Evolutionary conservation across 306 rosid genomes (phyloP), one percentile per base, ranked within the genome.

Genomic region (Cucurbita pepo): DNA sequence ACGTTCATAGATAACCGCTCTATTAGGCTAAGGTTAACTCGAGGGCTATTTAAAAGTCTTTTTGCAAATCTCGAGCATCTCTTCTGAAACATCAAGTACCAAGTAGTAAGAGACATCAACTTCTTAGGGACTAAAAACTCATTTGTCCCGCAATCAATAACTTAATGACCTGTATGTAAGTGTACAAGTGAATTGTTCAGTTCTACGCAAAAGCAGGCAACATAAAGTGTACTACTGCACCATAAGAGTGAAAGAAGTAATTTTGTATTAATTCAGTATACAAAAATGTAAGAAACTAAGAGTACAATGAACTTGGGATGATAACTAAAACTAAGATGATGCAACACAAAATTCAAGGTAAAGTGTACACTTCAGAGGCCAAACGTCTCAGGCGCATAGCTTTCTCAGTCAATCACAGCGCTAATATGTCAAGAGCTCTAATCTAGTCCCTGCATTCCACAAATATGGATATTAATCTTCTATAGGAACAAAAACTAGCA

Each of bases 381-480:
- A 65, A 43, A 6, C 18, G 10, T 41, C 71, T 1, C 72, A 5
- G 56, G 40, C 34, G 21, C 37, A 16, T 11, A 54, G 54, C 16
- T 43, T 65, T 38, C 55, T 11, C 5, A 25, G 45, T 14, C 25
- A 6, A 69, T 30, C 59, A 9, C 54, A 22, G 40, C 15, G 15
- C 69, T 15, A 34, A 37, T 30, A n/a, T 15, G 9, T 40, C 50
- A 63, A 40, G 1, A 58, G 69, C 47, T 69, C 22, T 0, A 69
- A 19, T 47, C 73, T 69, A 69, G 44, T 69, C 74, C 74, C 74
- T 69, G 74, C 58, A 69, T 1, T 22, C 58, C 58, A 69, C 18
- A 25, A 69, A 50, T 2, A 50, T 21, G 5, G 8, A 30, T 34
- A 67, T 69, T 48, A 25, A 69, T 47, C 21, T 48, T 48, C 53